phyloP scores from a whole-genome alignment of 257 asterid genomes.

The Catharanthus roseus region DNA sequence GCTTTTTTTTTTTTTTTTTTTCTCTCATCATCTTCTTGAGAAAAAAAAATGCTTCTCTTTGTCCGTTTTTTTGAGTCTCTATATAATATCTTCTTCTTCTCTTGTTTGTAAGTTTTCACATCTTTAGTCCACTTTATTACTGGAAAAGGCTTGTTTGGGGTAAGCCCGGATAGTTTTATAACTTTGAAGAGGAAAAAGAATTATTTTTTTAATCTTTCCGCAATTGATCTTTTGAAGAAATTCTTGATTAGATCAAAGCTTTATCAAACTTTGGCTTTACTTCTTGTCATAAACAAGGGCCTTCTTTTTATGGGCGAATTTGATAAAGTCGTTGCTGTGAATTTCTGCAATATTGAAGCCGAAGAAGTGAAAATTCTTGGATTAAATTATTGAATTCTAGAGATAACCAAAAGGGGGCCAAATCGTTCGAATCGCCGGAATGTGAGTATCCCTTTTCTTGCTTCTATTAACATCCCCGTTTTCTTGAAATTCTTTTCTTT shows the following conservation, averaged over 20 bases:
- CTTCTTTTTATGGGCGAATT: constrained; percentile 22
- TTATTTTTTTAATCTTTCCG: neutral
- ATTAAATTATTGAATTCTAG: constrained; percentile 15
- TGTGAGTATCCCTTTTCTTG: constrained; percentile 17
- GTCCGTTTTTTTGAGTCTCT: constrained; percentile 5
- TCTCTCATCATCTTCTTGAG: no score
- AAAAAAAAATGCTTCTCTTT: constrained; percentile 19
- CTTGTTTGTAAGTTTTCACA: neutral
- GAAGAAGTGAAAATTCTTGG: constrained; percentile 31
- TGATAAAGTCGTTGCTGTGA: constrained; percentile 16
- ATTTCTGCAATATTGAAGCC: constrained; percentile 31
- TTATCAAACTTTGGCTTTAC: constrained; percentile 26
- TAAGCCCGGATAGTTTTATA: neutral
- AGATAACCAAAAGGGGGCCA: constrained; percentile 11
- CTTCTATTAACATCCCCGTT: constrained; percentile 4
- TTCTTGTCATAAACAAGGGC: constrained; percentile 20
- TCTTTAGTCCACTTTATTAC: neutral
- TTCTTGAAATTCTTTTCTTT: neutral
- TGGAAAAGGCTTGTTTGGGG: neutral
- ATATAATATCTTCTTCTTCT: constrained; percentile 2
- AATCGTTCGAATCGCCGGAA: constrained; percentile 20
- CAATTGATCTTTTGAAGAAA: neutral
- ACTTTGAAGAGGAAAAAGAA: neutral
- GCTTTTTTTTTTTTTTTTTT: neutral
- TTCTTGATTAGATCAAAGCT: constrained; percentile 15